A percentile compares a stretch with the other conserved stretches of the same genome.
These are phyloP conservation scores for Caryopteris hybrid DNA, from an alignment of 305 asterid genomes.

Conservation along the genomic window DNA sequence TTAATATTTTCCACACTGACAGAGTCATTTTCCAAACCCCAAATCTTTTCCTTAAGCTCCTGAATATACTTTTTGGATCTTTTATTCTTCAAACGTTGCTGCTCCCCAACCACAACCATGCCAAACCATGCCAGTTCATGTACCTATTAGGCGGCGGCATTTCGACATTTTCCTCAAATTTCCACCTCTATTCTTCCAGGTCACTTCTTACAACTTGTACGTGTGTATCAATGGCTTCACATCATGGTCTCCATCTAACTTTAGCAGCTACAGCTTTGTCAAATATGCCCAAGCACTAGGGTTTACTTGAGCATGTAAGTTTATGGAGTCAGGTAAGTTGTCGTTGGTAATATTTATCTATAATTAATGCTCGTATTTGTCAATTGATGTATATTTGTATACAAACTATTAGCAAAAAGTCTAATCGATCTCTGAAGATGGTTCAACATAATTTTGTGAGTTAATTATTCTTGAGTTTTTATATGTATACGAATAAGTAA, in stretches of 20 bases:
- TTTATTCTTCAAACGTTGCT: not conserved
- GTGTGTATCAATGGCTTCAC: not conserved
- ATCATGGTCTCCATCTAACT: not conserved
- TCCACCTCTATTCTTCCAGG: no score
- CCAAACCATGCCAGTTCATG: not conserved
- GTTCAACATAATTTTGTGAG: no score
- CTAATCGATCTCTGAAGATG: no score
- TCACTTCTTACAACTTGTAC: not conserved
- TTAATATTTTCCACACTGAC: constrained; percentile 27
- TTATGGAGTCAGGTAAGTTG: no score
- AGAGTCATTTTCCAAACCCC: constrained; percentile 39
- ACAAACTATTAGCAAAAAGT: no score
- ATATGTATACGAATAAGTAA: no score
- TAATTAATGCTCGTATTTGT: no score
- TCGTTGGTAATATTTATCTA: no score
- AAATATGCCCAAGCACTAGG: not conserved
- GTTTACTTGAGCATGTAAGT: no score
- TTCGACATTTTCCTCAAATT: not conserved
- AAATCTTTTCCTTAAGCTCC: constrained; percentile 37
- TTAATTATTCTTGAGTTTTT: no score
- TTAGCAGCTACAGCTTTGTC: no score
- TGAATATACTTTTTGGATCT: constrained; percentile 20
- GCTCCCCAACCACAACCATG: not conserved
- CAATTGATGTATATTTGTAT: no score
- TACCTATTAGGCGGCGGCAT: constrained; percentile 1